A percentile compares a stretch with the other conserved stretches of the same genome.
Evolutionary conservation across 345 rosid species (phyloP).

Genomic region (Toxicodendron radicans): DNA sequence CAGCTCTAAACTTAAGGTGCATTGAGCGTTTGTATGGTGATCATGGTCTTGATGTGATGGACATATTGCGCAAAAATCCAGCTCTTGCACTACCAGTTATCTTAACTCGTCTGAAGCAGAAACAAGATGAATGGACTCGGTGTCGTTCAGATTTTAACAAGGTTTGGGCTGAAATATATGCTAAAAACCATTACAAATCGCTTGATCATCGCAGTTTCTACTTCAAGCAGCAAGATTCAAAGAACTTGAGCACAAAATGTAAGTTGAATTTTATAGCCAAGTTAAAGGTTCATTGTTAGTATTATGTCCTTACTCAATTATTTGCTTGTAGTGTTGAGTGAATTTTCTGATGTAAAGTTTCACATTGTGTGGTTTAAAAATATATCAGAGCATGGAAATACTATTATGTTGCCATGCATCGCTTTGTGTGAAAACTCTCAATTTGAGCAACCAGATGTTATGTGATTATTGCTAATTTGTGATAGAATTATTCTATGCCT

Average conservation of each 20-base stretch:
- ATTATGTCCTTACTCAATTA: too few species aligned
- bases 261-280: conserved; percentile 34
- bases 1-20: conserved; percentile 85
- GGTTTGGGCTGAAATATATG: conserved; percentile 96
- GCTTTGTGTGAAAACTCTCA: background rate
- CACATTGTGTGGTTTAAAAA: too few species aligned
- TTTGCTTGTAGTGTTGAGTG: background rate
- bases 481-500: background rate
- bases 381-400: background rate
- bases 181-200: conserved; percentile 91
- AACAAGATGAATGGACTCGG: conserved; percentile 92
- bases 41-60: conserved; percentile 94
- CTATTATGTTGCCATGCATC: background rate
- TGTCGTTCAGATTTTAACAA: conserved; percentile 90
- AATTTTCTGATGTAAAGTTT: background rate
- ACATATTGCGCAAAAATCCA: conserved; percentile 82
- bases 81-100: conserved; percentile 78
- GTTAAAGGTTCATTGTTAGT: background rate
- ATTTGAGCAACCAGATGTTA: background rate
- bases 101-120: conserved; percentile 84
- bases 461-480: background rate
- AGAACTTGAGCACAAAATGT: conserved; percentile 91
- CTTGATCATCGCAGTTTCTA: conserved; percentile 99
- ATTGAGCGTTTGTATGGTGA: conserved; percentile 95
- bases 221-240: conserved; percentile 97